phyloP scores from a whole-genome alignment of 345 rosid genomes.

The Anastatica hierochuntica region DNA sequence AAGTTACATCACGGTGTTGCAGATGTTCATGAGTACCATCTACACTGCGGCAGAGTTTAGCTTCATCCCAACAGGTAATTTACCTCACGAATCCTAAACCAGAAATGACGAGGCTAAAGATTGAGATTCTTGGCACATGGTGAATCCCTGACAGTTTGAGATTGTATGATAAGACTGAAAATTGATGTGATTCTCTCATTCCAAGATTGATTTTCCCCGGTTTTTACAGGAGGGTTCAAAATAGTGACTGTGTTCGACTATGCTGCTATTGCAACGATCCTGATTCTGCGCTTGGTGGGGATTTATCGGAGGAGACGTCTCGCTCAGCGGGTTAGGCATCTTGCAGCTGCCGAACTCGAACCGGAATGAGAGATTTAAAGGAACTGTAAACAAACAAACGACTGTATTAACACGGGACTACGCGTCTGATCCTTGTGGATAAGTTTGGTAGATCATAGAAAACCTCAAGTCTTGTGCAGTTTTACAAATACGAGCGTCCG shows the following conservation, averaged over 20 bases:
- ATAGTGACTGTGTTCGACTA: conserved; percentile 52
- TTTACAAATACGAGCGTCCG: background rate
- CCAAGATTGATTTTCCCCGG: background rate
- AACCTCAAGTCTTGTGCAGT: conserved; percentile 14
- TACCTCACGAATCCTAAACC: background rate
- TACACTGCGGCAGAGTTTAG: conserved; percentile 58
- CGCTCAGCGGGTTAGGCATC: conserved; percentile 44
- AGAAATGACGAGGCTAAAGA: background rate
- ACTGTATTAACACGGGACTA: background rate
- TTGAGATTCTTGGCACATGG: background rate
- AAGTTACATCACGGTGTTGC: conserved; percentile 19
- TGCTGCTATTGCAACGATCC: conserved; percentile 38
- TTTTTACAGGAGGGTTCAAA: conserved; percentile 43
- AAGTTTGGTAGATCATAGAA: conserved; percentile 13
- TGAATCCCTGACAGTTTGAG: background rate
- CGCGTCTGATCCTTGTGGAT: conserved; percentile 18
- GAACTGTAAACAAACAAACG: background rate
- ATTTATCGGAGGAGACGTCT: conserved; percentile 42
- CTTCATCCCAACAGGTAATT: conserved; percentile 63
- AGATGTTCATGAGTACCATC: conserved; percentile 53
- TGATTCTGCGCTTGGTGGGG: conserved; percentile 57
- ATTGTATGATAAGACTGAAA: background rate
- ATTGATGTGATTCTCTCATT: background rate
- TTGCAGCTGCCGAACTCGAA: conserved; percentile 37
- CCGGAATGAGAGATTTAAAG: conserved; percentile 21